Percentiles rank a stretch among this genome's conserved stretches.
phyloP scores from a whole-genome alignment of 768 basidiomycete species.

The Rhodosporidiobolus sp. region DNA sequence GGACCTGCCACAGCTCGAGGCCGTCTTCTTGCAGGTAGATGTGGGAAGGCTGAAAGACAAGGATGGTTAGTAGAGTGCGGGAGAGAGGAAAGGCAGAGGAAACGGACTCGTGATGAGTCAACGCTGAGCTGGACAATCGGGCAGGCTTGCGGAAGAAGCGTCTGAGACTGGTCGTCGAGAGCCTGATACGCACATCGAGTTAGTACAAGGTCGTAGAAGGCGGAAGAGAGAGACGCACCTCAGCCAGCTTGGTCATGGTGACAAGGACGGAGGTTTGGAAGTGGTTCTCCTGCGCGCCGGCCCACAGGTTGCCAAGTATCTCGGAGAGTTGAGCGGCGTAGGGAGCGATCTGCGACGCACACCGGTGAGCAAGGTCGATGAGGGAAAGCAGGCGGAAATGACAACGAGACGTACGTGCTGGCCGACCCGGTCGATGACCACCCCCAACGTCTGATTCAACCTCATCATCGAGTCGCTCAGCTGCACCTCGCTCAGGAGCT shows the following conservation, averaged over 20 bases:
- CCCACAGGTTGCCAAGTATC: slow-evolving; percentile 71
- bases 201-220: not conserved
- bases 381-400: not conserved
- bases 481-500: slow-evolving; percentile 67
- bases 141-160: slow-evolving; percentile 59
- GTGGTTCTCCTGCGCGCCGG: slow-evolving; percentile 43
- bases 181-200: slow-evolving; percentile 55
- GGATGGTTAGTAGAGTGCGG: not conserved
- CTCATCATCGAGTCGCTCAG: slow-evolving; percentile 72
- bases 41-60: slow-evolving; percentile 21
- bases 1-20: slow-evolving; percentile 64
- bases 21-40: slow-evolving; percentile 68
- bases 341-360: slow-evolving; percentile 60
- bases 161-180: slow-evolving; percentile 60
- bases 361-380: not conserved
- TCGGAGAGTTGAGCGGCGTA: slow-evolving; percentile 61
- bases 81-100: not conserved
- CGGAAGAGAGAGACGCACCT: slow-evolving; percentile 52
- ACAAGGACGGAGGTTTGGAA: slow-evolving; percentile 59
- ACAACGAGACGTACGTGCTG: slow-evolving; percentile 46
- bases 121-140: slow-evolving; percentile 67
- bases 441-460: slow-evolving; percentile 66
- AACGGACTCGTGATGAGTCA: slow-evolving; percentile 55
- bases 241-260: slow-evolving; percentile 66
- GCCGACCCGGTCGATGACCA: slow-evolving; percentile 60